Base-by-base conservation (phyloP, 73 alveolate genomes). In the Tetrahymena elliotti region DNA sequence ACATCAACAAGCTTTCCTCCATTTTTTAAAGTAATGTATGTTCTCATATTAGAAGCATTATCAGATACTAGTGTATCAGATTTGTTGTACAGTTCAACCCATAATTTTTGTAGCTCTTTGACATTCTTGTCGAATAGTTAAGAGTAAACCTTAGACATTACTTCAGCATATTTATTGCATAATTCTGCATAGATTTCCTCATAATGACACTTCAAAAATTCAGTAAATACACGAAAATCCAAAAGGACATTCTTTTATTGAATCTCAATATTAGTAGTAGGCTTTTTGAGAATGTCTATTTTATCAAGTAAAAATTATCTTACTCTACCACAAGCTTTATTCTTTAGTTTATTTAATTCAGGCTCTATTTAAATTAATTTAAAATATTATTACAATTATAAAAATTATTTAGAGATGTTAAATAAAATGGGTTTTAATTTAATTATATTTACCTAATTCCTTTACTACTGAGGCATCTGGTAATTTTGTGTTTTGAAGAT, bases 281-380 rank as follows among this genome's bases (percentile, higher is more conserved):
- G 96, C 47, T 94, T 94, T 41, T 92, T 94, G 33, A 94, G 92
- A 52, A 83, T 53, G 33, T 39, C 37, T 18, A 94, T 35, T 88
- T 88, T 94, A 0, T 94, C 96, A 84, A 94, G 93, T 83, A 94
- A 38, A 41, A 94, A 94, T 33, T 94, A 94, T 94, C 96, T 94
- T 22, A 94, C 96, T 94, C 96, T 94, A 27, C 93, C 93, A 37
- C 96, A 94, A 2, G 96, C 96, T 33, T 94, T 88, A 88, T 94
- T 94, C 54, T 94, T 94, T 22, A 94, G 92, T 35, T 94, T 94
- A 22, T 84, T 94, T 37, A 94, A 52, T 94, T 94, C 96, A 68
- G 96, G 96, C 52, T 68, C 88, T 68, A 68, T 0, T 68, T 68
- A 31, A 27, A 27, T 18, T 68, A 3, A 68, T 68, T 12, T 47